phyloP scores from a whole-genome alignment of 2,329 filamentous ascomycete genomes.

The Xylaria sp. region DNA sequence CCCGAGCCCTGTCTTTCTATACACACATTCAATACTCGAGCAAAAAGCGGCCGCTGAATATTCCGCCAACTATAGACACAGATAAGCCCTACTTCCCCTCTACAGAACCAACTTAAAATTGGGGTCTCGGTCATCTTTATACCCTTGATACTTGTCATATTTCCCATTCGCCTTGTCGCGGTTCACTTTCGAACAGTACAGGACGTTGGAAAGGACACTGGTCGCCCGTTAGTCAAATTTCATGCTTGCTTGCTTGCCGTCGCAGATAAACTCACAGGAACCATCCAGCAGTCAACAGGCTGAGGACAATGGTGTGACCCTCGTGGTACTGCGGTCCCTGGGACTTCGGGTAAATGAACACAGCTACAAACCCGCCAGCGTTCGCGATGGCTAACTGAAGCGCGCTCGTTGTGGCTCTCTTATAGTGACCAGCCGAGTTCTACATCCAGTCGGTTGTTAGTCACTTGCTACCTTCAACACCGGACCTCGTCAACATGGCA shows the following conservation, averaged over 20 bases:
- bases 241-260: background rate
- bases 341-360: conserved; percentile 69
- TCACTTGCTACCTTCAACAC: background rate
- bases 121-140: conserved; percentile 72
- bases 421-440: conserved; percentile 76
- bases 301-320: conserved; percentile 71
- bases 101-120: conserved; percentile 70
- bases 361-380: conserved; percentile 73
- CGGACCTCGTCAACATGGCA: no score
- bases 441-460: conserved; percentile 8
- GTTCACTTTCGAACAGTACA: conserved; percentile 73
- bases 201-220: conserved; percentile 69
- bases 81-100: conserved; percentile 24
- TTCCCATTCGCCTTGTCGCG: conserved; percentile 69
- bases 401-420: conserved; percentile 73
- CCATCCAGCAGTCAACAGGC: conserved; percentile 71
- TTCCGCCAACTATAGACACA: background rate
- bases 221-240: conserved; percentile 36
- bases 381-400: conserved; percentile 75
- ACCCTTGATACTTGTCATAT: conserved; percentile 66
- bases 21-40: background rate
- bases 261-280: conserved; percentile 64
- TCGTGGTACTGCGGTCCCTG: conserved; percentile 68
- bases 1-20: background rate
- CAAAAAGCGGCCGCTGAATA: background rate